Evolutionary conservation across 306 rosid genomes (phyloP).

Genomic region (Trifolium pratense): DNA sequence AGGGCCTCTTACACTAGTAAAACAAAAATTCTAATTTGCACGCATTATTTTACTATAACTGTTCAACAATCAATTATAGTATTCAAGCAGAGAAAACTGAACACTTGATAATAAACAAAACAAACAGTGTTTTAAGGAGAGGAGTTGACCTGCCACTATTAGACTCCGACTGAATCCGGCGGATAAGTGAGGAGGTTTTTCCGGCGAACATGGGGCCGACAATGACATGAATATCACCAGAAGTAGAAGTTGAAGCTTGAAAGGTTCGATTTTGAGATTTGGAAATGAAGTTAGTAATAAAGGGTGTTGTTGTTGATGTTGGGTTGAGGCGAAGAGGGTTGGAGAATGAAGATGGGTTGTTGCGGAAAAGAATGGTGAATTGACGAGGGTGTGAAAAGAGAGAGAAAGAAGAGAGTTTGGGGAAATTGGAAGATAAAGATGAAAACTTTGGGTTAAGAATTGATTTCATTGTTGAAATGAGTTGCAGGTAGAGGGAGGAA

Average conservation of each 20-base stretch:
- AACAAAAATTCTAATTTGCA: not conserved
- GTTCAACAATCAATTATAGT: not conserved
- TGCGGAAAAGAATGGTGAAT: slow-evolving; percentile 21
- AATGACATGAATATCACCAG: slow-evolving; percentile 87
- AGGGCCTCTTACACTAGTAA: not conserved
- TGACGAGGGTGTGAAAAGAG: slow-evolving; percentile 47
- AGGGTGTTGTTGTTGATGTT: slow-evolving; percentile 35
- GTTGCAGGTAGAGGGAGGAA: not conserved
- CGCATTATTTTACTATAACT: slow-evolving; percentile 1
- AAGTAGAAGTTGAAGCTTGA: slow-evolving; percentile 41
- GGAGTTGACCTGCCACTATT: slow-evolving; percentile 66
- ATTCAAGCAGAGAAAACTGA: slow-evolving; percentile 12
- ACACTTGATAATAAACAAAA: slow-evolving; percentile 8
- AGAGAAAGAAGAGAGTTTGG: slow-evolving; percentile 47
- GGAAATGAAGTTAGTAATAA: slow-evolving; percentile 26
- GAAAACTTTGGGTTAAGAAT: slow-evolving; percentile 58
- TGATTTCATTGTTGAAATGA: slow-evolving; percentile 55
- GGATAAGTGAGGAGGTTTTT: slow-evolving; percentile 82
- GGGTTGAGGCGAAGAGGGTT: slow-evolving; percentile 51
- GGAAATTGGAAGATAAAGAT: slow-evolving; percentile 49
- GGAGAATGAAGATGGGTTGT: slow-evolving; percentile 34
- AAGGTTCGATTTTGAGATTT: slow-evolving; percentile 46
- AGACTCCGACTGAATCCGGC: slow-evolving; percentile 71
- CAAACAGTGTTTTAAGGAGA: not conserved
- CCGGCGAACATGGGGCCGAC: slow-evolving; percentile 98